Conservation (phyloP, 306 rosid species). For the Quercus engelmannii region DNA sequence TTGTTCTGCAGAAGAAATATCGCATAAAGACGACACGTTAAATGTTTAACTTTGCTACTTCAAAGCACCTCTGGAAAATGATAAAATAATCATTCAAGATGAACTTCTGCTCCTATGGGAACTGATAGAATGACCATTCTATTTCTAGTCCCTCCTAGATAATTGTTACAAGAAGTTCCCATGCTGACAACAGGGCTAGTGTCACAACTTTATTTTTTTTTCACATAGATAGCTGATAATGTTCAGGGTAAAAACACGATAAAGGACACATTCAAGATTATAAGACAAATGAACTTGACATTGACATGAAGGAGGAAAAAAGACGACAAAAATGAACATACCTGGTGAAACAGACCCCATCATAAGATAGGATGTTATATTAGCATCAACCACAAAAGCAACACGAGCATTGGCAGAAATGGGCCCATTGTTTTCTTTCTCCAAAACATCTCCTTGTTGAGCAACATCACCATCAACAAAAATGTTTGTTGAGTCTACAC, state of each 20-base stretch:
- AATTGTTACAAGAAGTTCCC: background rate
- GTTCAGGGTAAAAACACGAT: background rate
- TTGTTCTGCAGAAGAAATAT: background rate
- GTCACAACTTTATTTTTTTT: background rate
- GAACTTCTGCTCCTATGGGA: background rate
- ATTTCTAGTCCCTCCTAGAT: background rate
- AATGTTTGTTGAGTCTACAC: constrained; percentile 46
- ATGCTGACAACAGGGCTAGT: background rate
- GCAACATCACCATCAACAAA: constrained; percentile 51
- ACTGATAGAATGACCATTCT: background rate
- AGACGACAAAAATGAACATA: constrained; percentile 34
- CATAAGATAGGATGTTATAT: constrained; percentile 96
- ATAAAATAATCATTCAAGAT: background rate
- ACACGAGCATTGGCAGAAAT: constrained; percentile 62
- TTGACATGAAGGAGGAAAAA: constrained; percentile 10
- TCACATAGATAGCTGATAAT: background rate
- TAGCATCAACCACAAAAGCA: constrained; percentile 94
- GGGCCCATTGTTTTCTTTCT: constrained; percentile 48
- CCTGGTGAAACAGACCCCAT: constrained; percentile 99
- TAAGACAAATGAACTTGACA: constrained; percentile 5
- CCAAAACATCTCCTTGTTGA: constrained; percentile 56
- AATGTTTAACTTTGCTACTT: background rate
- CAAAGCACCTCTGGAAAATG: background rate
- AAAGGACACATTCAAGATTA: background rate
- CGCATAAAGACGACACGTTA: background rate